phyloP scores from a whole-genome alignment of 176 grass and related monocot genomes.

The Juncus effusus region DNA sequence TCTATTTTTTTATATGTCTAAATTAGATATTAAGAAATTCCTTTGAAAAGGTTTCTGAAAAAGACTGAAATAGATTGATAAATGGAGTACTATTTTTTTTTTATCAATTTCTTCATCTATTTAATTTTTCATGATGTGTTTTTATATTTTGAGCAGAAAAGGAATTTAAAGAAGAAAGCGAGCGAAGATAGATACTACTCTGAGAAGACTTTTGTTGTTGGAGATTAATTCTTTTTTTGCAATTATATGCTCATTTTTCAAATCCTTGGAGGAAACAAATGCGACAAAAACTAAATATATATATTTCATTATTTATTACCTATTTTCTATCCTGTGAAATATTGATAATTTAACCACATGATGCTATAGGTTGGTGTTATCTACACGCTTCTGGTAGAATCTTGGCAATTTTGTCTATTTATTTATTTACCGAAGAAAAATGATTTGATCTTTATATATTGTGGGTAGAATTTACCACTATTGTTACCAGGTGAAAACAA shows the following conservation, averaged over 20 bases:
- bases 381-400: constrained; percentile 23
- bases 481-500: background rate
- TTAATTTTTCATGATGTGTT: background rate
- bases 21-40: background rate
- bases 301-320: background rate
- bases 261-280: constrained; percentile 1
- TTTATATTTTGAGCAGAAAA: constrained; percentile 42
- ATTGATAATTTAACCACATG: constrained; percentile 34
- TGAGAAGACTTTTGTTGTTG: constrained; percentile 74
- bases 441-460: constrained; percentile 1
- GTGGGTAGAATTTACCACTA: too few relatives aligned
- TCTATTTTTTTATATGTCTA: background rate
- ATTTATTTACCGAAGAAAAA: constrained; percentile 4
- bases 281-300: constrained; percentile 12
- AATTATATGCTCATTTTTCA: constrained; percentile 29
- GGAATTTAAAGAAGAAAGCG: constrained; percentile 78
- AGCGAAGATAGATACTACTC: constrained; percentile 82
- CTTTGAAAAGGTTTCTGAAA: too few relatives aligned
- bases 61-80: too few relatives aligned
- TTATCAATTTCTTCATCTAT: constrained; percentile 7
- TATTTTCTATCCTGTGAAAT: constrained; percentile 18
- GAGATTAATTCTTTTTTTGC: constrained; percentile 41
- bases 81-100: background rate
- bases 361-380: constrained; percentile 31
- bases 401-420: background rate